These are phyloP conservation scores for Phytophthora fragariae DNA, from an alignment of 352 stramenopile genomes.

Conservation along the genomic window DNA sequence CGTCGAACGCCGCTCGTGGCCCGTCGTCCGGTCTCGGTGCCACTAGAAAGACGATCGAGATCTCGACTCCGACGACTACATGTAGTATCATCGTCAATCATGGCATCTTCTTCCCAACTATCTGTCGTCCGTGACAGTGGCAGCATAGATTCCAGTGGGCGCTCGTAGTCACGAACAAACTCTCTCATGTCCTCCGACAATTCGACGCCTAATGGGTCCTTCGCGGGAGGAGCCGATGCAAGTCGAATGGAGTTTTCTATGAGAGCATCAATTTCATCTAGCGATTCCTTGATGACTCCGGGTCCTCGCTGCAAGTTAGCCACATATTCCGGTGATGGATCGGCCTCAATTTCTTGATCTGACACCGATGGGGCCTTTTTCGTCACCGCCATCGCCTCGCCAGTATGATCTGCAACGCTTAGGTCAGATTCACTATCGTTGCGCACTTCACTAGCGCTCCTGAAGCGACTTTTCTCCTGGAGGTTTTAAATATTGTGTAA, in stretches of 20 bases:
- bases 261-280: conserved; percentile 62
- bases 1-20: conserved; percentile 21
- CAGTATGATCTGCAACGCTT: conserved; percentile 31
- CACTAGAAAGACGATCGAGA: conserved; percentile 25
- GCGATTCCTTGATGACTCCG: conserved; percentile 47
- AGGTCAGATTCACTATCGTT: conserved; percentile 5
- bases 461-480: conserved; percentile 41
- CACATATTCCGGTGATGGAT: conserved; percentile 43
- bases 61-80: conserved; percentile 36
- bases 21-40: conserved; percentile 18
- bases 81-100: conserved; percentile 39
- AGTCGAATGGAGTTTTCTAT: conserved; percentile 45
- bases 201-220: conserved; percentile 26
- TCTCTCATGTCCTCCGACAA: conserved; percentile 46
- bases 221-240: conserved; percentile 8
- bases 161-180: conserved; percentile 56
- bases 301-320: conserved; percentile 48
- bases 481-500: conserved; percentile 7
- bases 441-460: not conserved
- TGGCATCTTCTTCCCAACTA: conserved; percentile 62
- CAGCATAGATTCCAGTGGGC: conserved; percentile 58
- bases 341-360: conserved; percentile 30
- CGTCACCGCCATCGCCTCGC: conserved; percentile 33
- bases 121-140: conserved; percentile 67
- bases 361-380: conserved; percentile 16